Percentiles rank a stretch among this genome's conserved stretches.
phyloP scores from a whole-genome alignment of 2,329 filamentous ascomycete genomes.

The Aspergillus proliferans region DNA sequence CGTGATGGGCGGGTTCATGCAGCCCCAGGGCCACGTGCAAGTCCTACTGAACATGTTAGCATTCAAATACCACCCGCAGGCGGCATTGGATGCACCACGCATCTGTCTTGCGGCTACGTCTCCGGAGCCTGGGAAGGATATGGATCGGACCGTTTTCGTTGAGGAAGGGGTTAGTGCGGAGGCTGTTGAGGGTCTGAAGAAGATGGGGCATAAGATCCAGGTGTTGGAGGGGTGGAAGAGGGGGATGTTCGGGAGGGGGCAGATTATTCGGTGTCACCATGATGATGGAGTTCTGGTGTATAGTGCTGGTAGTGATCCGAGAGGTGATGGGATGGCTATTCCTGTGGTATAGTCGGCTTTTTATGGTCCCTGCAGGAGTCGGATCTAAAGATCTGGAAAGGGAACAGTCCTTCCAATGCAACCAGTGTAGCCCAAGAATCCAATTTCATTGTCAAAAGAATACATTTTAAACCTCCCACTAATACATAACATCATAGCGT shows the following conservation, averaged over 20 bases:
- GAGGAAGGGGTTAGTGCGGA: constrained; percentile 74
- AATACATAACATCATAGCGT: no score
- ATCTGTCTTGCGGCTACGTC: constrained; percentile 76
- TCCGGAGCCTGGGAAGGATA: constrained; percentile 53
- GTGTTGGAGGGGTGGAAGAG: constrained; percentile 62
- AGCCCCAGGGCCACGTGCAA: constrained; percentile 93
- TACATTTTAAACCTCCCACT: no score
- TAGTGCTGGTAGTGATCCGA: constrained; percentile 81
- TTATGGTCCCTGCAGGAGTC: no score
- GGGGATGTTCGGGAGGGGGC: constrained; percentile 73
- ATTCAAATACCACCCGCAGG: constrained; percentile 74
- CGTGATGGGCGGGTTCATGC: constrained; percentile 98
- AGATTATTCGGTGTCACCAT: constrained; percentile 72
- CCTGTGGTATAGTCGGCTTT: constrained; percentile 27
- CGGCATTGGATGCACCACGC: constrained; percentile 84
- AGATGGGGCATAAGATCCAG: constrained; percentile 66
- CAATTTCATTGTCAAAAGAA: no score
- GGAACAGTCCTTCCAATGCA: neutral
- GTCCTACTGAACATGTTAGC: constrained; percentile 84
- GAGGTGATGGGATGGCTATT: constrained; percentile 73
- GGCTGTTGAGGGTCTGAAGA: constrained; percentile 60
- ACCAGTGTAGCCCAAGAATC: no score
- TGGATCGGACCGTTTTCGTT: constrained; percentile 63
- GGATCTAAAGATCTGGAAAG: no score
- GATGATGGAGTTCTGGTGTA: constrained; percentile 72